A percentile compares a stretch with the other conserved stretches of the same genome.
Evolutionary conservation across 2,329 filamentous ascomycete species (phyloP).

Genomic region (Cladophialophora bantiana): DNA sequence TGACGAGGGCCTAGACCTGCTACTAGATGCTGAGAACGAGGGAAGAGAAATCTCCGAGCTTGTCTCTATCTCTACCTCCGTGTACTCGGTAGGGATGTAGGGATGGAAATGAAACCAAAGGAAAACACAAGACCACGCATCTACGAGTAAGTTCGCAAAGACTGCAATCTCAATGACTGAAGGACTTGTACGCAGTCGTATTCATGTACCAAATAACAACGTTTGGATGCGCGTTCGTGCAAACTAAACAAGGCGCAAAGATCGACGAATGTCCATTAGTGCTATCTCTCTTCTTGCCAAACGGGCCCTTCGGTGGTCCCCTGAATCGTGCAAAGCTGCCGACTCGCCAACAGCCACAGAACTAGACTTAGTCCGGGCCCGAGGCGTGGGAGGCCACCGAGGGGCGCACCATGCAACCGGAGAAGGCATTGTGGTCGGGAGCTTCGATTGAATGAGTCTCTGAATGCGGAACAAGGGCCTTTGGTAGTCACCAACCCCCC

Average conservation of each 20-base stretch:
- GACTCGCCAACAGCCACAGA: slow-evolving; percentile 3
- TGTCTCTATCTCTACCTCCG: neutral
- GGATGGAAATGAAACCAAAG: too few relatives aligned
- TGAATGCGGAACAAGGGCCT: neutral
- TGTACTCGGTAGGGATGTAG: too few relatives aligned
- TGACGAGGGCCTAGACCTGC: neutral
- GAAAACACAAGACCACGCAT: too few relatives aligned
- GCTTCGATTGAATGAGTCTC: neutral
- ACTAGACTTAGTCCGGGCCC: slow-evolving; percentile 1
- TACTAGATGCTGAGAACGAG: neutral
- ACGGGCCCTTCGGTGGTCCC: neutral
- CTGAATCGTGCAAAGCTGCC: slow-evolving; percentile 7
- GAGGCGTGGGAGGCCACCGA: neutral
- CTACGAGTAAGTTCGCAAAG: too few relatives aligned
- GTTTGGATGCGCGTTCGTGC: neutral
- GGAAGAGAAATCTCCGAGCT: neutral
- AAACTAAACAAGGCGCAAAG: neutral
- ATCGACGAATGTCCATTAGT: too few relatives aligned
- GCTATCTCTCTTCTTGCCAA: too few relatives aligned
- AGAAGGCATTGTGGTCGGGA: neutral
- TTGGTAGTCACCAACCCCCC: neutral
- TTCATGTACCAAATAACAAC: neutral
- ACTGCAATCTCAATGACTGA: too few relatives aligned
- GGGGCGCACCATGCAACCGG: neutral
- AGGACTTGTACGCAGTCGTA: too few relatives aligned